Conservation (phyloP, 83 land plant species). For the Isoetes engelmannii region DNA sequence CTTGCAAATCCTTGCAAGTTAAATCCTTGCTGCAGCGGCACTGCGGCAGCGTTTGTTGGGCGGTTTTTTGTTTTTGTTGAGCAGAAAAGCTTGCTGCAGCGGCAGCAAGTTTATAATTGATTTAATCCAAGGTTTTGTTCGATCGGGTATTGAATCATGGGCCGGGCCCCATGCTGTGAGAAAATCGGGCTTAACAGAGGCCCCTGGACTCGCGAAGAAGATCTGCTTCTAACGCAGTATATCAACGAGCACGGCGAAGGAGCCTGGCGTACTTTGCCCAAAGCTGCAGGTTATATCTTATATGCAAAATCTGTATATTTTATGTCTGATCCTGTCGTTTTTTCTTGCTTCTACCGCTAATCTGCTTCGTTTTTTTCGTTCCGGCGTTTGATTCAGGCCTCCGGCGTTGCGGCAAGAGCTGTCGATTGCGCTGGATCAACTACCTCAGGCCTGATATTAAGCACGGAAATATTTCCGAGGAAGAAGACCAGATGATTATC, state of each 20-base stretch:
- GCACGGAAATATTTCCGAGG: conserved; percentile 7
- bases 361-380: background rate
- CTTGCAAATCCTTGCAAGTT: too few relatives aligned
- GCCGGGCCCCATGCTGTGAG: conserved; percentile 9
- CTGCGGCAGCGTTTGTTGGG: too few relatives aligned
- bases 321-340: too few relatives aligned
- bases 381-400: background rate
- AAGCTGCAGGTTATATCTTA: conserved; percentile 27
- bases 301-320: background rate
- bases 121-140: too few relatives aligned
- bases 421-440: conserved; percentile 7
- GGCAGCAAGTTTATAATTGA: too few relatives aligned
- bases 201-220: conserved; percentile 38
- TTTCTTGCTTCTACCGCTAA: too few relatives aligned
- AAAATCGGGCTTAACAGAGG: conserved; percentile 23
- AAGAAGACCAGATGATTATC: conserved; percentile 6
- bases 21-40: too few relatives aligned
- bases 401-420: conserved; percentile 4
- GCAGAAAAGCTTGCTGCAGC: too few relatives aligned
- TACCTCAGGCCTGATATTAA: conserved; percentile 11
- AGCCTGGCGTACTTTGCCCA: conserved; percentile 35
- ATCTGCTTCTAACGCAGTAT: conserved; percentile 18
- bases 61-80: too few relatives aligned
- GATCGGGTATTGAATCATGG: background rate
- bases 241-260: conserved; percentile 28